These are phyloP conservation scores for Fusarium mangiferae DNA, from an alignment of 2,329 filamentous ascomycete species.

Conservation along the genomic window DNA sequence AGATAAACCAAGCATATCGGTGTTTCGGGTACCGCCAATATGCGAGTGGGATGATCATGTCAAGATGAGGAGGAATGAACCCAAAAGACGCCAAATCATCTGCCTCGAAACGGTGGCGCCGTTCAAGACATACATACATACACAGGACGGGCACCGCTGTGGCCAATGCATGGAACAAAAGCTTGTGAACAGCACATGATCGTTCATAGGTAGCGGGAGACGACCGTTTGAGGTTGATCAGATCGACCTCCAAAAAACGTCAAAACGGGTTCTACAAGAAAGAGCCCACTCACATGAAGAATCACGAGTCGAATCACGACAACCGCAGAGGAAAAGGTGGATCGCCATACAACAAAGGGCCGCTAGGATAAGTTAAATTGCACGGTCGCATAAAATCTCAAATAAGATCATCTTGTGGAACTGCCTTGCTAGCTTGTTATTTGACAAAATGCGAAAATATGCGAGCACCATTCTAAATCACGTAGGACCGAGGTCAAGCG, in stretches of 20 bases:
- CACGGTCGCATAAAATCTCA: slow-evolving; percentile 30
- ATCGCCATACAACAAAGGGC: slow-evolving; percentile 2
- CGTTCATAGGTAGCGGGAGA: slow-evolving; percentile 4
- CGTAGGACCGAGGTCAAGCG: not conserved
- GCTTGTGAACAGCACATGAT: slow-evolving; percentile 35
- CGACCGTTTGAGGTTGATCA: slow-evolving; percentile 16
- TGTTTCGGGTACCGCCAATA: slow-evolving; percentile 15
- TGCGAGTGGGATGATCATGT: slow-evolving; percentile 13
- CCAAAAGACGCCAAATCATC: slow-evolving; percentile 22
- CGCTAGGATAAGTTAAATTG: slow-evolving; percentile 22
- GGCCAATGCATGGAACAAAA: slow-evolving; percentile 16
- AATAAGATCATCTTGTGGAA: slow-evolving; percentile 39
- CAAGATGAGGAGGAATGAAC: slow-evolving; percentile 7
- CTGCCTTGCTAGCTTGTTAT: slow-evolving; percentile 30
- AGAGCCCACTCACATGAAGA: slow-evolving; percentile 20
- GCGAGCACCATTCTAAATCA: not conserved
- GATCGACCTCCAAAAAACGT: slow-evolving; percentile 5
- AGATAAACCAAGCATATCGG: not conserved
- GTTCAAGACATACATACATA: slow-evolving; percentile 11
- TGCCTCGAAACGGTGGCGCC: slow-evolving; percentile 32
- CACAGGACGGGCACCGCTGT: slow-evolving; percentile 14
- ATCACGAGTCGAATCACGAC: slow-evolving; percentile 41
- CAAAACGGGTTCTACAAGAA: slow-evolving; percentile 1
- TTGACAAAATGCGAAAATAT: slow-evolving; percentile 33
- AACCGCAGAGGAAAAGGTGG: slow-evolving; percentile 13